phyloP scores from a whole-genome alignment of 2,329 filamentous ascomycete species.

The Aspergillus udagawae region DNA sequence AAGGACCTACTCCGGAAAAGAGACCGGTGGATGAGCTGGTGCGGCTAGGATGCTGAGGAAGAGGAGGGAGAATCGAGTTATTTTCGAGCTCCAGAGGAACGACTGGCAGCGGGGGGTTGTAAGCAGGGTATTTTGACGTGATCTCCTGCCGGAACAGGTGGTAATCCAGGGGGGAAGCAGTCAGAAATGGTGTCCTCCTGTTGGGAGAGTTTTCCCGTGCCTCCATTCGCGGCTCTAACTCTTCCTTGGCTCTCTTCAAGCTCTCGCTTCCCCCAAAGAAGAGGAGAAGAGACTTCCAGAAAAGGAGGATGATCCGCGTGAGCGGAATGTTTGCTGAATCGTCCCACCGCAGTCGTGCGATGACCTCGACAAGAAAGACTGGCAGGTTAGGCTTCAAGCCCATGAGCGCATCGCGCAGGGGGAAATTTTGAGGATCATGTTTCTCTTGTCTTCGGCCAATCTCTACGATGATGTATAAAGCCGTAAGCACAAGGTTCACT shows the following conservation, averaged over 20 bases:
- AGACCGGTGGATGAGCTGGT: constrained; percentile 60
- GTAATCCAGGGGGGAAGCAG: constrained; percentile 91
- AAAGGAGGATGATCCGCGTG: constrained; percentile 70
- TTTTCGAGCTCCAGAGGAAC: constrained; percentile 87
- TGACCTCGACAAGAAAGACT: constrained; percentile 66
- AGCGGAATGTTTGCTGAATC: constrained; percentile 52
- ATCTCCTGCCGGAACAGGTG: constrained; percentile 96
- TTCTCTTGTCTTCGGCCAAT: constrained; percentile 36
- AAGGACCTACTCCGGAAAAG: constrained; percentile 51
- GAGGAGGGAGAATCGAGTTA: constrained; percentile 80
- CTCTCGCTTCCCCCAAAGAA: constrained; percentile 76
- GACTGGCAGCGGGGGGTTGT: constrained; percentile 78
- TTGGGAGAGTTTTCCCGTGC: constrained; percentile 34
- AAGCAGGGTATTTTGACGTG: constrained; percentile 94
- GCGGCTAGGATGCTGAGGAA: constrained; percentile 69
- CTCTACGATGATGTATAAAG: constrained; percentile 42
- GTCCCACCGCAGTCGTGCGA: constrained; percentile 69
- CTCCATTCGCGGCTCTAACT: constrained; percentile 57
- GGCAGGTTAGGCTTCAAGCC: constrained; percentile 64
- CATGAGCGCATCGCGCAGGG: constrained; percentile 39
- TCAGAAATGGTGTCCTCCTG: constrained; percentile 73
- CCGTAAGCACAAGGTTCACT: constrained; percentile 40
- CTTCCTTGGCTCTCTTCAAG: constrained; percentile 68
- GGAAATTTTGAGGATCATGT: constrained; percentile 19
- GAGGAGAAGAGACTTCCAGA: constrained; percentile 89